Evolutionary conservation across 257 asterid genomes (phyloP), one percentile per base, ranked within the genome.

Genomic region (Marsdenia floribunda): DNA sequence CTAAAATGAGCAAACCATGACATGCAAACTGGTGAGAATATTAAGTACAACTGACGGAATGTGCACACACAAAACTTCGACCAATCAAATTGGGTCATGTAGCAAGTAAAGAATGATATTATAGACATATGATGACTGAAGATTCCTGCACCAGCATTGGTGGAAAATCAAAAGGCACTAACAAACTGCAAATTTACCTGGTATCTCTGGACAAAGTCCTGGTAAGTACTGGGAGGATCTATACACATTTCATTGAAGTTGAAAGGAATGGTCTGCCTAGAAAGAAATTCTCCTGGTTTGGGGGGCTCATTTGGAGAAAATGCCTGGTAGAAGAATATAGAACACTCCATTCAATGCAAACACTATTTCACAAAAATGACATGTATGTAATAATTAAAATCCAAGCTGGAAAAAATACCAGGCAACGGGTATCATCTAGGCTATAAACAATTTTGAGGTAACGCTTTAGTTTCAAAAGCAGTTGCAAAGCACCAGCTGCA

Each of bases 401-500:
- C 42, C 35, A 37, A 75, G 67, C 35, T 68, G 74, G 78, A 63
- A 77, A 77, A 44, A 44, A 76, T 81, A 91, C 98, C 93, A 91
- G 97, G 82, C 99, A 95, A 76, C 96, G 96, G 58, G 83, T 80
- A 75, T 95, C 99, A 81, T 92, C 91, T 49, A 95, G 90, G 82
- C 92, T 68, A 65, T 88, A 92, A 50, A 92, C 90, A 84, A 95
- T 89, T 86, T 92, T 95, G 74, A 95, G 90, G 86, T 95, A 92
- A 85, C 99, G 88, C 88, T 95, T 95, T 73, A 95, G 90, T 86
- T 84, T 92, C 85, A 95, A 87, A 75, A 95, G 97, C 79, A 95
- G 88, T 79, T 90, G 97, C 78, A 95, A 44, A 46, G 98, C 98
- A 80, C 94, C 91, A 73, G 96, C 98, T 65, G 88, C 97, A 44